A percentile compares a stretch with the other conserved stretches of the same genome.
phyloP scores from a whole-genome alignment of 2,329 filamentous ascomycete species.

The Exophiala viscosa region DNA sequence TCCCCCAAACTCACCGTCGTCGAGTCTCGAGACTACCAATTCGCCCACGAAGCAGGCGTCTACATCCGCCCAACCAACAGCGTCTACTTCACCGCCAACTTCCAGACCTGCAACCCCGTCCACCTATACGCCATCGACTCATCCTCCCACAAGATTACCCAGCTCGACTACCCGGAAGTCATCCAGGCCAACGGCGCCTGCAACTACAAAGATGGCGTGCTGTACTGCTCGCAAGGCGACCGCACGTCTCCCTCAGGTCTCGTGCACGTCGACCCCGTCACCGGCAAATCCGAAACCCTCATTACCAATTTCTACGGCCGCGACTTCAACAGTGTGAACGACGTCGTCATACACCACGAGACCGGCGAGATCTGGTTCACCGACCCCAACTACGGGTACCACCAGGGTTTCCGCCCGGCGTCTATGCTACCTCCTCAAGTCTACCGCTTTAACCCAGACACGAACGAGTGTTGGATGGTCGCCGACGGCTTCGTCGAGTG shows the following conservation, averaged over 20 bases:
- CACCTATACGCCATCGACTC: slow-evolving; percentile 1
- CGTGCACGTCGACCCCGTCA: background rate
- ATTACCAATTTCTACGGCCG: slow-evolving; percentile 7
- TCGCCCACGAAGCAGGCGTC: slow-evolving; percentile 1
- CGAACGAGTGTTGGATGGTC: slow-evolving; percentile 33
- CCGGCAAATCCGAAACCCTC: background rate
- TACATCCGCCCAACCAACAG: background rate
- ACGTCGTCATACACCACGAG: slow-evolving; percentile 34
- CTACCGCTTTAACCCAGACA: slow-evolving; percentile 36
- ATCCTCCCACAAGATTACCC: background rate
- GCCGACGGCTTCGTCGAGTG: slow-evolving; percentile 39
- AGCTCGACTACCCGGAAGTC: background rate
- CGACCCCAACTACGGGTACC: slow-evolving; percentile 37
- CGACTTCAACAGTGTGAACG: slow-evolving; percentile 39
- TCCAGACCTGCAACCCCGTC: slow-evolving; percentile 1
- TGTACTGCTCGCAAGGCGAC: slow-evolving; percentile 8
- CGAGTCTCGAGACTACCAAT: background rate
- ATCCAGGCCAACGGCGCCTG: slow-evolving; percentile 2
- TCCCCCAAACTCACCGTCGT: background rate
- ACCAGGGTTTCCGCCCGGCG: slow-evolving; percentile 34
- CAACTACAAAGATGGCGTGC: slow-evolving; percentile 2
- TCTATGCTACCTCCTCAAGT: slow-evolving; percentile 36
- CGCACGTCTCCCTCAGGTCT: background rate
- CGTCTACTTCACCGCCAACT: slow-evolving; percentile 1
- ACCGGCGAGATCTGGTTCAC: slow-evolving; percentile 41